These are phyloP conservation scores for Fusarium proliferatum DNA, from an alignment of 2,329 filamentous ascomycete genomes.

Conservation along the genomic window DNA sequence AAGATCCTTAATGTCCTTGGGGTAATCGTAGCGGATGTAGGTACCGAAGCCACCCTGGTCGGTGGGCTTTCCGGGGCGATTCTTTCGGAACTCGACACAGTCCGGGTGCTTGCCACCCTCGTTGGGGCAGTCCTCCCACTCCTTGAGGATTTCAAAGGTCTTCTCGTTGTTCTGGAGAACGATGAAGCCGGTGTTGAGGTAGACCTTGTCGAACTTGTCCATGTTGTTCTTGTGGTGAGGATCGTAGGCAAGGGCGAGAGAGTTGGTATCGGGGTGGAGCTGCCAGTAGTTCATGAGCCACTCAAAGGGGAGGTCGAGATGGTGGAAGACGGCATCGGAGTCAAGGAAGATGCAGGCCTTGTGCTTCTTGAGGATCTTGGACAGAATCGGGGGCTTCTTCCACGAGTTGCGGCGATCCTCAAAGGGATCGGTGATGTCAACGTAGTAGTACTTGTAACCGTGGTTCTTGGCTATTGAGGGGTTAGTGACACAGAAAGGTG, in stretches of 20 bases:
- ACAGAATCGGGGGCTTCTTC: conserved; percentile 58
- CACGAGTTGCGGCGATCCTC: conserved; percentile 58
- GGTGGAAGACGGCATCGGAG: conserved; percentile 58
- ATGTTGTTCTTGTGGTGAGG: conserved; percentile 53
- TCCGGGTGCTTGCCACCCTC: conserved; percentile 53
- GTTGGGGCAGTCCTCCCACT: conserved; percentile 58
- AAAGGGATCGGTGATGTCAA: conserved; percentile 51
- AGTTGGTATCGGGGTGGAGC: conserved; percentile 53
- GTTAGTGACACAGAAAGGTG: conserved; percentile 30
- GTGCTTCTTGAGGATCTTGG: conserved; percentile 56
- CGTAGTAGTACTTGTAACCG: conserved; percentile 60
- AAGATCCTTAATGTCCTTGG: conserved; percentile 54
- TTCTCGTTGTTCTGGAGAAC: conserved; percentile 62
- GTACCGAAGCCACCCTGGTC: conserved; percentile 59
- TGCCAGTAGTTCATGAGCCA: conserved; percentile 62
- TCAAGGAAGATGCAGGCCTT: conserved; percentile 58
- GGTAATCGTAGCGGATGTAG: conserved; percentile 56
- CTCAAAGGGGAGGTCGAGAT: conserved; percentile 58
- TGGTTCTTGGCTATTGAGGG: conserved; percentile 54
- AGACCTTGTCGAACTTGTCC: conserved; percentile 54
- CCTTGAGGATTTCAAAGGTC: conserved; percentile 60
- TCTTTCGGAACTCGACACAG: conserved; percentile 53
- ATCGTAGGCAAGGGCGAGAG: conserved; percentile 56
- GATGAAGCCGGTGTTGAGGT: conserved; percentile 65
- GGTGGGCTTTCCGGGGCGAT: conserved; percentile 52